Percentiles rank a stretch among this genome's conserved stretches.
Conservation (phyloP, 495 filamentous ascomycete genomes). For the Neurospora intermedia region DNA sequence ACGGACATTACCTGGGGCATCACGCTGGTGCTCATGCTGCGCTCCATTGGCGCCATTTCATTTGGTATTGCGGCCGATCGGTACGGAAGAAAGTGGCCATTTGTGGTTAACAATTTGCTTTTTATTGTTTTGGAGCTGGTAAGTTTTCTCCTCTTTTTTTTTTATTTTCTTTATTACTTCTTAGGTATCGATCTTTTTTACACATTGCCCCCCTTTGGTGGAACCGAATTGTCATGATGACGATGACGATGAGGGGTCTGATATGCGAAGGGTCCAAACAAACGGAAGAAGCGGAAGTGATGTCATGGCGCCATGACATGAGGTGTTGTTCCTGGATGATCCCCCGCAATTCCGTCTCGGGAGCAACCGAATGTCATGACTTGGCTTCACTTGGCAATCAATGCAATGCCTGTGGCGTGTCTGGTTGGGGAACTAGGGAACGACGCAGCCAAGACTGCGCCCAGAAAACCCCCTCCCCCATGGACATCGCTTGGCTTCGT, state of each 20-base stretch:
- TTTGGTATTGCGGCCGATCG: conserved; percentile 78
- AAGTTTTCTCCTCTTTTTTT: conserved; percentile 7
- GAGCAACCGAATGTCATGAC: background rate
- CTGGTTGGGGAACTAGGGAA: background rate
- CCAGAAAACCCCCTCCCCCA: background rate
- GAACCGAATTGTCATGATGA: no score
- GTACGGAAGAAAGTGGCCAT: conserved; percentile 83
- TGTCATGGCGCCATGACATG: no score
- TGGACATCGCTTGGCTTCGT: background rate
- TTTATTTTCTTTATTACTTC: no score
- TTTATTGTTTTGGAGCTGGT: conserved; percentile 70
- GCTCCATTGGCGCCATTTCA: conserved; percentile 57
- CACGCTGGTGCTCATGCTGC: conserved; percentile 72
- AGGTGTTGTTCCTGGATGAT: background rate
- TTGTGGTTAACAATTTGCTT: conserved; percentile 70
- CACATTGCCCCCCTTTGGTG: no score
- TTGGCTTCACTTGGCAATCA: background rate
- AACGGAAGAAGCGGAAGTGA: no score
- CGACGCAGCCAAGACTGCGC: background rate
- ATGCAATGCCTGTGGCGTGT: no score
- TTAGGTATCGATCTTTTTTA: background rate
- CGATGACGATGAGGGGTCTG: no score
- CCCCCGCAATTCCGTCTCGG: background rate
- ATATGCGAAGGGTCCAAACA: no score
- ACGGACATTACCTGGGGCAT: conserved; percentile 87